Percentiles rank a stretch among this genome's conserved stretches.
These are phyloP conservation scores for Phaeosphaeria sp. DNA, from an alignment of 2,329 filamentous ascomycete species.

Conservation along the genomic window DNA sequence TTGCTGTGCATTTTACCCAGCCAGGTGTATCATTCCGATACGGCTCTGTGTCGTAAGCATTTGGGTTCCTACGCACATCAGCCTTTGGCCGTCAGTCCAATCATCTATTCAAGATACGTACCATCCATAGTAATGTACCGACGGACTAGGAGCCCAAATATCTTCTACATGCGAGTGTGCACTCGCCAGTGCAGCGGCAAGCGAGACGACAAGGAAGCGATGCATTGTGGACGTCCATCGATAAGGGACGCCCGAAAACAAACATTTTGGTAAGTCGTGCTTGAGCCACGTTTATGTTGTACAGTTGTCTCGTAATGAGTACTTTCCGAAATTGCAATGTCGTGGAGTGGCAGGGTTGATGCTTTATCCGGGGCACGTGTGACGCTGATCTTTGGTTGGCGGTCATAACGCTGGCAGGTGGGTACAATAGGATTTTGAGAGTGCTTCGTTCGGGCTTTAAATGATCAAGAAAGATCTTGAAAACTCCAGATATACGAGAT, in stretches of 20 bases:
- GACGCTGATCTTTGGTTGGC: neutral
- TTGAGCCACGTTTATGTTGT: neutral
- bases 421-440: neutral
- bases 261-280: neutral
- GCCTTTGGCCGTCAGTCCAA: too few relatives aligned
- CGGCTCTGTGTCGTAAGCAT: constrained; percentile 10
- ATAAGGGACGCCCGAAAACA: neutral
- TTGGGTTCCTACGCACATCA: constrained; percentile 14
- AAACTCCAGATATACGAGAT: neutral
- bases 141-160: constrained; percentile 18
- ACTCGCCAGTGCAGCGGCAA: neutral
- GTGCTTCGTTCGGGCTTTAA: neutral
- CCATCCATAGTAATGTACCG: constrained; percentile 20
- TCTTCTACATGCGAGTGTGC: constrained; percentile 24
- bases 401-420: neutral
- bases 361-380: neutral
- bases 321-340: neutral
- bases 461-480: neutral
- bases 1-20: constrained; percentile 7
- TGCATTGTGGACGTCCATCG: neutral
- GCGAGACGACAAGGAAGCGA: neutral
- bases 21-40: constrained; percentile 22
- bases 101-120: neutral
- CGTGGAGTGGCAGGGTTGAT: neutral
- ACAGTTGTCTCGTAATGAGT: neutral